phyloP scores from a whole-genome alignment of 257 asterid species.

The Solanum lignicaule region DNA sequence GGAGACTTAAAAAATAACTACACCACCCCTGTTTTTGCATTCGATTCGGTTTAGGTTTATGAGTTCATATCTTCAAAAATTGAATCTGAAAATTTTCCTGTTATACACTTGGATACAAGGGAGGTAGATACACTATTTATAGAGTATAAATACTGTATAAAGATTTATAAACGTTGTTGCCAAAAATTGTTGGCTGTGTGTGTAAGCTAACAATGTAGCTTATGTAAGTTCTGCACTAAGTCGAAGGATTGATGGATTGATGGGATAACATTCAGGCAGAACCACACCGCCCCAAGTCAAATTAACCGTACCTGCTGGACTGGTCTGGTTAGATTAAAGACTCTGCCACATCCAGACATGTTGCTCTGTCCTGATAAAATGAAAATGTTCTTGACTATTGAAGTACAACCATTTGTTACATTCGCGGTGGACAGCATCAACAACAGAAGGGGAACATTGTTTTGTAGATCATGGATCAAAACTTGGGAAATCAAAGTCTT shows the following conservation, averaged over 20 bases:
- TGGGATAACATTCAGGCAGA: constrained; percentile 3
- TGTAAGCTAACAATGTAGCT: not conserved
- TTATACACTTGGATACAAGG: not conserved
- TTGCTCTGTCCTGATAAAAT: constrained; percentile 8
- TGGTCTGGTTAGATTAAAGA: not conserved
- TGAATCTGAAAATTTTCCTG: not conserved
- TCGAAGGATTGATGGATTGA: constrained; percentile 2
- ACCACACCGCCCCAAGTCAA: not conserved
- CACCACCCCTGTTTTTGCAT: not conserved
- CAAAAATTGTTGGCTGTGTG: not conserved
- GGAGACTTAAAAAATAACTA: not conserved
- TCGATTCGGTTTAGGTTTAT: not conserved
- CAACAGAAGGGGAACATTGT: not conserved
- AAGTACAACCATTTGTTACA: not conserved
- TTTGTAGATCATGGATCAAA: not conserved
- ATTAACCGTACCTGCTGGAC: not conserved
- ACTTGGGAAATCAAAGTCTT: not conserved
- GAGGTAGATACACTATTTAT: too few species aligned
- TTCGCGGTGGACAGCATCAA: not conserved
- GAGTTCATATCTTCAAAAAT: too few species aligned
- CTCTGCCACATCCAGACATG: constrained; percentile 6
- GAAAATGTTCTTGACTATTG: not conserved
- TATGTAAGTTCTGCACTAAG: not conserved
- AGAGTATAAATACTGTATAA: not conserved
- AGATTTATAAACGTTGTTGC: too few species aligned